Evolutionary conservation across 1,284 basidiomycete genomes (phyloP).

Genomic region (Trichosporon coremiiforme): DNA sequence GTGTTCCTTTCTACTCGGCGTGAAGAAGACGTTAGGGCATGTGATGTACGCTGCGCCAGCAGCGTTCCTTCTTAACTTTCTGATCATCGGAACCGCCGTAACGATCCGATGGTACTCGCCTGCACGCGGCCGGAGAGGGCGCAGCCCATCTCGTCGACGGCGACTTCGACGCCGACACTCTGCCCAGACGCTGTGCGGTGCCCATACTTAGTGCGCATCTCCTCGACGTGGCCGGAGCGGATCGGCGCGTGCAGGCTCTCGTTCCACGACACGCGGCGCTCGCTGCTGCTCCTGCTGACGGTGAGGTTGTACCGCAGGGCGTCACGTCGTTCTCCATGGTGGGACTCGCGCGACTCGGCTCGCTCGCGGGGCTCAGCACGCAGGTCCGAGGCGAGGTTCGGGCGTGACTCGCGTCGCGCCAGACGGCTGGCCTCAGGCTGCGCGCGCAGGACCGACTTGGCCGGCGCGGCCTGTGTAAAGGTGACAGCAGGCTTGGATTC

Average conservation of each 20-base stretch:
- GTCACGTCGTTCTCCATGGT: no score
- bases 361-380: no score
- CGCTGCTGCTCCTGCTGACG: neutral
- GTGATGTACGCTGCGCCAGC: no score
- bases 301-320: neutral
- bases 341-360: no score
- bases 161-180: neutral
- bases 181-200: neutral
- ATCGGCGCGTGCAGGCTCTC: conserved; percentile 2
- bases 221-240: conserved; percentile 2
- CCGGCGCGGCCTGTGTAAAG: neutral
- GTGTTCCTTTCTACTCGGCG: no score
- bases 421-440: neutral
- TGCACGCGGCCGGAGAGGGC: neutral
- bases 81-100: neutral
- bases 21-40: no score
- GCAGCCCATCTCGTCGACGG: neutral
- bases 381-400: neutral
- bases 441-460: neutral
- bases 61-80: no score
- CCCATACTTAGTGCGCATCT: conserved; percentile 8
- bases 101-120: neutral
- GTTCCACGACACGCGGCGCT: neutral
- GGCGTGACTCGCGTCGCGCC: neutral
- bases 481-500: neutral